Evolutionary conservation across 78 protist genomes (phyloP), one percentile per base, ranked within the genome.

Genomic region (Chrysochromulina parva): DNA sequence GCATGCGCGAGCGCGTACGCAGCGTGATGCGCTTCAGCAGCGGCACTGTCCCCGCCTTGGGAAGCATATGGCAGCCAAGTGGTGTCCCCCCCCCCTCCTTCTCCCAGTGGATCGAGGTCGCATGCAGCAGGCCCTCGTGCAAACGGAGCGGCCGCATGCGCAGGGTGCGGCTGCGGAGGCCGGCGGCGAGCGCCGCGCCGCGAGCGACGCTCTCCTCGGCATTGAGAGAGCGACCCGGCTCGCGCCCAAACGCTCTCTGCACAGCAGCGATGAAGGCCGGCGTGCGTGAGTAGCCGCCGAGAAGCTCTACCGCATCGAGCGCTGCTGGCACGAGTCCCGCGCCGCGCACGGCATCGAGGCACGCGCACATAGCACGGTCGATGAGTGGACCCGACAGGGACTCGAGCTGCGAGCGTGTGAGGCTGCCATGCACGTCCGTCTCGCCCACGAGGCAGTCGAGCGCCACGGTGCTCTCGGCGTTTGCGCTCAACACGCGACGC

Each of bases 151-250:
- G 38, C 38, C 38, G 38, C 38, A 38, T 38, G 38, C 38, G 38
- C 38, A 38, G 38, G 38, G 38, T 38, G 38, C 38, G 38, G 73
- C 73, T 66, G 80, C 96, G 74, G 91, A 95, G 94, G 84, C 99
- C 99, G 80, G 95, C 96, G 76, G 81, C 90, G 55, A 97, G 94
- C 20, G 98, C 98, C 80, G 96, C 93, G 65, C 99, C 99, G 62
- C 97, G 89, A 69, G 97, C 91, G 26, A 96, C 96, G 1, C 97
- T 89, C 94, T 98, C 99, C 67, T 97, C 98, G 60, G 92, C 88
- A 90, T 98, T 98, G 92, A 97, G 93, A 38, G 95, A 96, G 89
- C 88, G 60, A 52, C 96, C 62, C 93, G 88, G 71, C 9, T 10
- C 28, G 58, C 76, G 19, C 20, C 3, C 38, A 10, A 11, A 82